phyloP scores from a whole-genome alignment of 2,329 filamentous ascomycete genomes.

The Fusarium nygamai region DNA sequence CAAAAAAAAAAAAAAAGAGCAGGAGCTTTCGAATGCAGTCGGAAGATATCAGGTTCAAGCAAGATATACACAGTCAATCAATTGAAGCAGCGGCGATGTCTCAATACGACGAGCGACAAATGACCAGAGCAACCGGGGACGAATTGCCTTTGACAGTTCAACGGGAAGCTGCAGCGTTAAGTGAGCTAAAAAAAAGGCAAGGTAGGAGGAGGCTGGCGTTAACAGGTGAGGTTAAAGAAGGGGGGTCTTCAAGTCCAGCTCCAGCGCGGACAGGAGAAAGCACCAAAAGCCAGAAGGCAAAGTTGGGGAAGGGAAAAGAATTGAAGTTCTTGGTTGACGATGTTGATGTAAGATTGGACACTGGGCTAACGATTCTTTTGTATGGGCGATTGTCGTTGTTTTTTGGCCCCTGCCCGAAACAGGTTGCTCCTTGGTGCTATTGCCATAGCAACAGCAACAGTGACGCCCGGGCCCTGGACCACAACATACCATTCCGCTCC shows the following conservation, averaged over 20 bases:
- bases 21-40: conserved; percentile 8
- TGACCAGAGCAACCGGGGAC: conserved; percentile 26
- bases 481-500: conserved; percentile 20
- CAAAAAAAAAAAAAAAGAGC: not conserved
- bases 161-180: conserved; percentile 27
- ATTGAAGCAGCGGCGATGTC: conserved; percentile 22
- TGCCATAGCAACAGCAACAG: conserved; percentile 39
- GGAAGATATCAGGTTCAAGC: conserved; percentile 3
- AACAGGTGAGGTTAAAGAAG: not conserved
- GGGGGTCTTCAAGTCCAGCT: conserved; percentile 19
- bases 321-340: conserved; percentile 38
- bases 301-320: conserved; percentile 29
- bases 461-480: not conserved
- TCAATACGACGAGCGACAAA: conserved; percentile 14
- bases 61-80: conserved; percentile 22
- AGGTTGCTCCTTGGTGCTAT: conserved; percentile 24
- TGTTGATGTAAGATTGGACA: conserved; percentile 23
- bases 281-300: conserved; percentile 24
- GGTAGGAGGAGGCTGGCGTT: not conserved
- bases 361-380: conserved; percentile 29
- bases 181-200: conserved; percentile 12
- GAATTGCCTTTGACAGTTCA: conserved; percentile 22
- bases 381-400: conserved; percentile 26
- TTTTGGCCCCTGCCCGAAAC: conserved; percentile 40
- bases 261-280: conserved; percentile 32